phyloP scores from a whole-genome alignment of 129 eudicot species.

The Lonicera japonica region DNA sequence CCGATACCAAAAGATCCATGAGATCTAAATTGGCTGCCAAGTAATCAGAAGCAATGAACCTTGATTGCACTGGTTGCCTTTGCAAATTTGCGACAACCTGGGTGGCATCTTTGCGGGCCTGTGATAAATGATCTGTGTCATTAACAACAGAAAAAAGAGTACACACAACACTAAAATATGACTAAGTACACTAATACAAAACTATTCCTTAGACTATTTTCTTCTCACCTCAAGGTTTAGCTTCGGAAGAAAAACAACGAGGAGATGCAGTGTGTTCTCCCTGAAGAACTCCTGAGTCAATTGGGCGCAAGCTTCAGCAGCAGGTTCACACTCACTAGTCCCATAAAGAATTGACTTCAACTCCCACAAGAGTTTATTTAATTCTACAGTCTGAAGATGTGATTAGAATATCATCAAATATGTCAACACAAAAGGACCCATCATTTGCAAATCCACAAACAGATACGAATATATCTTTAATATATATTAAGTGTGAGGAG shows the following conservation, averaged over 20 bases:
- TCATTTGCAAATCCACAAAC: too few species aligned
- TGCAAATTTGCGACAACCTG: constrained; percentile 95
- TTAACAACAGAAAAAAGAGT: too few species aligned
- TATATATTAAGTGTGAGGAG: too few species aligned
- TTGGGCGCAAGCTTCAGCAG: constrained; percentile 87
- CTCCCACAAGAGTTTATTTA: constrained; percentile 61
- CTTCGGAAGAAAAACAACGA: constrained; percentile 76
- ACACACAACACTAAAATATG: not conserved
- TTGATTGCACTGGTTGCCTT: constrained; percentile 83
- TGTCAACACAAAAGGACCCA: not conserved
- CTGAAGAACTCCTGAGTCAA: constrained; percentile 85
- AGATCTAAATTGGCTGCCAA: constrained; percentile 86
- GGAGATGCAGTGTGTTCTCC: constrained; percentile 68
- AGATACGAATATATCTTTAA: too few species aligned
- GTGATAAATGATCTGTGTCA: constrained; percentile 11
- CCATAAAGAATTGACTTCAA: constrained; percentile 72
- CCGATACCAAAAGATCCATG: constrained; percentile 73
- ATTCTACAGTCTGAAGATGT: constrained; percentile 35
- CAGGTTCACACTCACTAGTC: constrained; percentile 83
- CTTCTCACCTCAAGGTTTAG: constrained; percentile 62
- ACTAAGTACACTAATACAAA: not conserved
- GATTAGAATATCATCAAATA: not conserved
- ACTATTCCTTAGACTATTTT: not conserved
- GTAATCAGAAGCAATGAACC: constrained; percentile 85
- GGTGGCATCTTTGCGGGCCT: constrained; percentile 97